Evolutionary conservation across 202 grass and related monocot genomes (phyloP).

Genomic region (Schoenoplectus tabernaemontani): DNA sequence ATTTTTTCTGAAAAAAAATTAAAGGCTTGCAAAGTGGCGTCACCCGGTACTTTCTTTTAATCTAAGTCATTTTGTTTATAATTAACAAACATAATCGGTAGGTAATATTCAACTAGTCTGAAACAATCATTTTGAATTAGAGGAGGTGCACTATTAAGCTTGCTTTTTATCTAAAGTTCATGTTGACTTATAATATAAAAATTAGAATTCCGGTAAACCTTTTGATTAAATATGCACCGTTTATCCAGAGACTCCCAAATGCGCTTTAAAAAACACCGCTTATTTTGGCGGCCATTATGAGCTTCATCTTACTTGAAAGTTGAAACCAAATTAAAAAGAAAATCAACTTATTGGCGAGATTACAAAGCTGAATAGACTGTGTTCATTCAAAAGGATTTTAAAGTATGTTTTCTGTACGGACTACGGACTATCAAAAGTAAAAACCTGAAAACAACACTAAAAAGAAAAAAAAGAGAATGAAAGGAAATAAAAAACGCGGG

Average conservation of each 20-base stretch:
- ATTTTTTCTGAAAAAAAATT: background rate
- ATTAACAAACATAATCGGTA: no score
- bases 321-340: no score
- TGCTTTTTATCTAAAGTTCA: background rate
- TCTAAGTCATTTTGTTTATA: background rate
- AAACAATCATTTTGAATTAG: background rate
- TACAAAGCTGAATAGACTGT: no score
- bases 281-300: background rate
- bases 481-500: conserved; percentile 9
- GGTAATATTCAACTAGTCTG: no score
- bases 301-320: background rate
- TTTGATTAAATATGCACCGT: background rate
- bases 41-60: background rate
- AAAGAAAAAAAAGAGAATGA: background rate
- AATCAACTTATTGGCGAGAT: no score
- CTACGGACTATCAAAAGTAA: background rate
- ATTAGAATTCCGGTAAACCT: background rate
- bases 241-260: background rate
- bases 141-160: background rate
- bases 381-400: background rate
- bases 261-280: background rate
- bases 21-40: background rate
- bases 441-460: background rate
- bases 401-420: background rate
- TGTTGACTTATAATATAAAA: background rate